Base-by-base conservation (phyloP, 2,329 filamentous ascomycete genomes). In the Aureobasidium sp. region DNA sequence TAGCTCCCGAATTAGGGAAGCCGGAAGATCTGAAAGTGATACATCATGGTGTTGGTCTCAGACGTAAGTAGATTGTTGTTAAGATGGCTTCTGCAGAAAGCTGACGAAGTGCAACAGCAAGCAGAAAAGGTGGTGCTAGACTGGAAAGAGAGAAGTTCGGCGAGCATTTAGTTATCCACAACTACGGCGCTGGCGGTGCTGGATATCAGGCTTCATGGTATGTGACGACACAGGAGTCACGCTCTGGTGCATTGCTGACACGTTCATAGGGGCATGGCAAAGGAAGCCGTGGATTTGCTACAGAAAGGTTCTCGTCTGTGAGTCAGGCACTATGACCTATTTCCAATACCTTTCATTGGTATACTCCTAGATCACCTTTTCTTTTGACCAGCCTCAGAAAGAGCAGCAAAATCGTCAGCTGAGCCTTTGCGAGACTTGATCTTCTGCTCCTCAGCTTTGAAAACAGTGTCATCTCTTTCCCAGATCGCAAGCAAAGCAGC, bases 41-140 rank as follows among this genome's bases (percentile, higher is more conserved):
- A 51, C 80, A 90, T 26, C 90, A 95, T 71, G 87, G 84, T 1
- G 90, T 94, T 13, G 91, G 90, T 0, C 70, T 95, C 67, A 80
- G 90, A 62, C 91, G 60, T 62, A 12, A 57, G 53, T 57, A 24
- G 20, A 13, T 5, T 6, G 9, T 36, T 12, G 5, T 26, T 15
- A 5, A 41, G 5, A 20, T 20, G 12, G 6, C 8, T 36, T n/a
- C 6, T 15, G 36, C 17, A 13, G 2, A 43, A 17, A 26, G 15
- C 27, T 27, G n/a, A 26, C 24, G 13, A 9, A 17, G 2, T 17
- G 24, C 4, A 26, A 39, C 24, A 62, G 60, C 91, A 7, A 82
- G 85, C 68, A 79, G 91, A 61, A 80, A 84, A 61, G 86, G 82
- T 0, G 90, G 90, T 0, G 83, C 88, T 12, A 81, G 91, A 62